Conservation (phyloP, 495 filamentous ascomycete genomes). For the Symbiotaphrina buchneri region DNA sequence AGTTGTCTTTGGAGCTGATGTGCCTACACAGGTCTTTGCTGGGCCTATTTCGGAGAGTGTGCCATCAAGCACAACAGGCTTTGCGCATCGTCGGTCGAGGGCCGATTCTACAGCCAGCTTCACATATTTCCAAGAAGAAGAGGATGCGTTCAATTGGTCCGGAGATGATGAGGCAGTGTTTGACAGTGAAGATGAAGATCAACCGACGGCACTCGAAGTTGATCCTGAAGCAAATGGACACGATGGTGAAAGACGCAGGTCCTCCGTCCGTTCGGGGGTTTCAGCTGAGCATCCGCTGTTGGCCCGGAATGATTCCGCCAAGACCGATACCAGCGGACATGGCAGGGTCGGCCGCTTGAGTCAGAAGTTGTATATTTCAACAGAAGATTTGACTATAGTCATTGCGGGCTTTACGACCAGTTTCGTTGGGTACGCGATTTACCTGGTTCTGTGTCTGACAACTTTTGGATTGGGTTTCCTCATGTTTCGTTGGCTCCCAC, state of each 20-base stretch:
- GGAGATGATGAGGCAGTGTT: conserved; percentile 27
- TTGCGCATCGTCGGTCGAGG: conserved; percentile 54
- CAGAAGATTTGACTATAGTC: conserved; percentile 82
- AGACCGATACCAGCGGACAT: conserved; percentile 31
- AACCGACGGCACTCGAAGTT: conserved; percentile 14
- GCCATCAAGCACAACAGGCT: conserved; percentile 71
- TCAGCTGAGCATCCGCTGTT: conserved; percentile 58
- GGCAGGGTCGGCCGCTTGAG: conserved; percentile 32
- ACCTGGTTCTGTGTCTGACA: conserved; percentile 40
- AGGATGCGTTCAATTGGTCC: conserved; percentile 23
- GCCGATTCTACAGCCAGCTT: conserved; percentile 76
- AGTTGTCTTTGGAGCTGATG: conserved; percentile 1
- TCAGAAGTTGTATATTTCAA: conserved; percentile 82
- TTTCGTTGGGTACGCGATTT: conserved; percentile 37
- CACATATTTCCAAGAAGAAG: conserved; percentile 53
- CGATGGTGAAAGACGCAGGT: conserved; percentile 23
- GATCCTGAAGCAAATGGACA: conserved; percentile 19
- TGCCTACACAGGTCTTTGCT: conserved; percentile 47
- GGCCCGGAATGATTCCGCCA: conserved; percentile 30
- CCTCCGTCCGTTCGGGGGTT: conserved; percentile 26
- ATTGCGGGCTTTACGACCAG: conserved; percentile 79
- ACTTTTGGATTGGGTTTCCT: conserved; percentile 66
- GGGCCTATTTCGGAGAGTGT: conserved; percentile 90
- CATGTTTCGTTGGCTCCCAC: conserved; percentile 71
- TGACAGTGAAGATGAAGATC: conserved; percentile 30